Evolutionary conservation across 2,329 filamentous ascomycete genomes (phyloP).

Genomic region (Aspergillus pseudoterreus): DNA sequence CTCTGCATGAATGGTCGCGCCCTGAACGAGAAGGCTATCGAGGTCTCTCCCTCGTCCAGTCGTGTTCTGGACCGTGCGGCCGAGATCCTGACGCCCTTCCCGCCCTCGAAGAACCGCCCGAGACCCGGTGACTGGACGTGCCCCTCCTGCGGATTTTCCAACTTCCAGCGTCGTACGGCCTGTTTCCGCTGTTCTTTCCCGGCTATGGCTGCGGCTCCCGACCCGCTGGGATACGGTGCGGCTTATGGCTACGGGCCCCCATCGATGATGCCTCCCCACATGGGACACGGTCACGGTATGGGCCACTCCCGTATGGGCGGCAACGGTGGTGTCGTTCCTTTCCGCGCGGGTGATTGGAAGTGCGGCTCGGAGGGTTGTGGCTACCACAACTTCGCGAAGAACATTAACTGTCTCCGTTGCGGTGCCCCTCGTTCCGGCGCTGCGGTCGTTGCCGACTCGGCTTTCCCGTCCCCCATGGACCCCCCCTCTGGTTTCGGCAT

Average conservation of each 20-base stretch:
- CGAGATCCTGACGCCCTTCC: slow-evolving; percentile 95
- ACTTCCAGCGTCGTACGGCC: slow-evolving; percentile 96
- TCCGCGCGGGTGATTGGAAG: slow-evolving; percentile 98
- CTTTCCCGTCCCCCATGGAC: slow-evolving; percentile 88
- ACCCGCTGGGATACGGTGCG: slow-evolving; percentile 68
- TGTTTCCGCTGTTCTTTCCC: slow-evolving; percentile 99
- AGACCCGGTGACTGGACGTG: slow-evolving; percentile 98
- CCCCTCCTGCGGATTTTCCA: slow-evolving; percentile 96
- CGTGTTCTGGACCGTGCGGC: slow-evolving; percentile 92
- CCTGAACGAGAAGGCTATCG: slow-evolving; percentile 97
- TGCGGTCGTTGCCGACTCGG: slow-evolving; percentile 89
- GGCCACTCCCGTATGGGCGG: slow-evolving; percentile 65
- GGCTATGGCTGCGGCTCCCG: slow-evolving; percentile 77
- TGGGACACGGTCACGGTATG: slow-evolving; percentile 58
- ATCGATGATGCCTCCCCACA: slow-evolving; percentile 75
- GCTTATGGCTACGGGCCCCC: slow-evolving; percentile 58
- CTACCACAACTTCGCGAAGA: slow-evolving; percentile 99
- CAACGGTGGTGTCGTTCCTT: slow-evolving; percentile 81
- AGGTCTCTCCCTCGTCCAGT: slow-evolving; percentile 96
- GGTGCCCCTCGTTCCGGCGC: slow-evolving; percentile 91
- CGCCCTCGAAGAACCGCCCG: slow-evolving; percentile 96
- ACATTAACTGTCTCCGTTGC: slow-evolving; percentile 94
- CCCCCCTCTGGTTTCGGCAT: slow-evolving; percentile 77
- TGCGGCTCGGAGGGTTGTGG: slow-evolving; percentile 95
- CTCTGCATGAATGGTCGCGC: slow-evolving; percentile 99